These are phyloP conservation scores for Alloascoidea africana DNA, from an alignment of 805 yeast genomes.

Conservation along the genomic window DNA sequence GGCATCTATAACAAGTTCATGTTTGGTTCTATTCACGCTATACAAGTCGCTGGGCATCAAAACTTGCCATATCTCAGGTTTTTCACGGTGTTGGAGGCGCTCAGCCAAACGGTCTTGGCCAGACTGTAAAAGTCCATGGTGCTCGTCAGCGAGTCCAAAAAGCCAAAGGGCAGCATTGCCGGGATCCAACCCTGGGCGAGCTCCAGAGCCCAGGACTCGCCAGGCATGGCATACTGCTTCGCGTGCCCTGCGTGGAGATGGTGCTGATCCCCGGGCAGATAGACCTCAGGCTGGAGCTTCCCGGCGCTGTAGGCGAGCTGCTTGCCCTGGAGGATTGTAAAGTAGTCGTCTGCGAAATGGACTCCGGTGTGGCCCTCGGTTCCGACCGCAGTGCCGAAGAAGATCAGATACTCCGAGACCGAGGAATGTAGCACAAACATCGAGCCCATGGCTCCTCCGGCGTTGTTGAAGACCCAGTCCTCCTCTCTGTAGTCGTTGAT, in stretches of 20 bases:
- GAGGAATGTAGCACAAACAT: conserved; percentile 95
- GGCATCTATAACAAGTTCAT: no score
- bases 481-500: conserved; percentile 59
- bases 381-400: conserved; percentile 88
- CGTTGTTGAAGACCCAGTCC: conserved; percentile 94
- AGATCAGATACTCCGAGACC: conserved; percentile 77
- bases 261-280: conserved; percentile 77
- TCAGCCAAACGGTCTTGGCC: conserved; percentile 50
- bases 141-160: conserved; percentile 62
- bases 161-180: conserved; percentile 93
- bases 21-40: no score
- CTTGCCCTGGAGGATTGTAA: conserved; percentile 73
- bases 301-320: conserved; percentile 61
- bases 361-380: conserved; percentile 95
- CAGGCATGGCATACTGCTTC: conserved; percentile 80
- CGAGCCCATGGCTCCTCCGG: conserved; percentile 94
- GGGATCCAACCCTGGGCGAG: conserved; percentile 99
- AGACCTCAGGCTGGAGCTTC: conserved; percentile 51
- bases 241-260: conserved; percentile 57
- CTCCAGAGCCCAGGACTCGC: conserved; percentile 78
- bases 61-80: conserved; percentile 61
- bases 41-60: no score
- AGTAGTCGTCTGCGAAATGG: conserved; percentile 95
- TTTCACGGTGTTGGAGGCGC: conserved; percentile 65
- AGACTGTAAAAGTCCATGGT: conserved; percentile 70